Conservation (phyloP, 441 rosid species). For the Gossypium aridum region DNA sequence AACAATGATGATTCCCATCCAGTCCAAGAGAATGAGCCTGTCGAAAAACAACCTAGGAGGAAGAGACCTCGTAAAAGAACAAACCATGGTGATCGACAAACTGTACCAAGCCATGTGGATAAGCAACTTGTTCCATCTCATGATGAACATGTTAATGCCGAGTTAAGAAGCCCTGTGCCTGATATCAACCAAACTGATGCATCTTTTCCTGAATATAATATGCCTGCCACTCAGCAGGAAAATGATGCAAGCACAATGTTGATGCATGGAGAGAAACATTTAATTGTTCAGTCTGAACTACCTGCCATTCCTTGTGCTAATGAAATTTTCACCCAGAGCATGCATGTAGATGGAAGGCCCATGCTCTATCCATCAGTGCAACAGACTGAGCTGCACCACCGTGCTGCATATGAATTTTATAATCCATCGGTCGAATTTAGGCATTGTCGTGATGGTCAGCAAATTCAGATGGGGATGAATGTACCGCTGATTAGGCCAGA, state of each 20-base stretch:
- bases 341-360: slow-evolving; percentile 47
- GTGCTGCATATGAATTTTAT: slow-evolving; percentile 40
- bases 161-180: slow-evolving; percentile 40
- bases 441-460: slow-evolving; percentile 32
- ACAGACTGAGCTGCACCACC: slow-evolving; percentile 37
- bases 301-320: slow-evolving; percentile 37
- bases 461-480: slow-evolving; percentile 32
- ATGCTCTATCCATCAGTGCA: slow-evolving; percentile 34
- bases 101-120: slow-evolving; percentile 20
- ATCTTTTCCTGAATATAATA: slow-evolving; percentile 34
- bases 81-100: slow-evolving; percentile 18
- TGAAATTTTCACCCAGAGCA: slow-evolving; percentile 32
- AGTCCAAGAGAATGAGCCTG: slow-evolving; percentile 27
- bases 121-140: slow-evolving; percentile 26
- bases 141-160: slow-evolving; percentile 26
- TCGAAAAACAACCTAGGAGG: slow-evolving; percentile 34
- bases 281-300: slow-evolving; percentile 29
- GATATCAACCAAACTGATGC: slow-evolving; percentile 33
- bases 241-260: slow-evolving; percentile 22
- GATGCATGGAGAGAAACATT: not conserved
- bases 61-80: slow-evolving; percentile 40
- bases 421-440: slow-evolving; percentile 39
- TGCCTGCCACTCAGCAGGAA: slow-evolving; percentile 25
- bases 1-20: slow-evolving; percentile 17
- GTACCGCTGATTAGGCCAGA: slow-evolving; percentile 31